Evolutionary conservation across 495 filamentous ascomycete genomes (phyloP), one percentile per base, ranked within the genome.

Genomic region (Sordaria brevicollis): DNA sequence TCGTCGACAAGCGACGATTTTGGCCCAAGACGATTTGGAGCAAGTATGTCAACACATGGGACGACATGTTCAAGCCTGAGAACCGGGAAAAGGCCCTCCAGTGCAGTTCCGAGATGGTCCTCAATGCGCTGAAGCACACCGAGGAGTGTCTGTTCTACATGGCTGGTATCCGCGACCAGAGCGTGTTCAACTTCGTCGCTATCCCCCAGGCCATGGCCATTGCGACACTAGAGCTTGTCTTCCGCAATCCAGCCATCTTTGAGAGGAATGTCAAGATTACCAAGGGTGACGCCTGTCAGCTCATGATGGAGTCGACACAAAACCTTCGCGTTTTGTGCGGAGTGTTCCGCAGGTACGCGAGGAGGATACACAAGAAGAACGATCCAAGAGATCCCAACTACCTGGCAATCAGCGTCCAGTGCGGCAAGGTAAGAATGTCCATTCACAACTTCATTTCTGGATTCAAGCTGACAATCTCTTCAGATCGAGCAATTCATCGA

Each of bases 131-230:
- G 65, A 85, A 88, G 77, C 93, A 97, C 73, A 93, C 89, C 35
- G 92, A 96, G 71, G 93, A 98, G 74, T 97, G 94, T 80, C 82
- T 99, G 9, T 98, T 93, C 83, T 99, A 99, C 83, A 91, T 99
- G 81, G 96, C 96, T 29, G 96, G 93, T 25, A 86, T 98, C 57
- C 92, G 91, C 70, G 95, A 99, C 79, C 95, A 98, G 82, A 95
- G 92, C 78, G 93, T 97, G n/a, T 99, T 99, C 90, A 98, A 99
- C 84, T 99, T 99, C 78, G 92, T 92, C 54, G 94, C 96, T 54
- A 99, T 99, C 74, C 95, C 95, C n/a, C 95, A 99, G 80, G 83
- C 89, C 71, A 99, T 99, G 95, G 95, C 96, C 34, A 97, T 99
- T 79, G 94, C 95, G 3, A 98, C 94, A 1, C 79, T 97, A 43